These are phyloP conservation scores for Zygosaccharomyces kombuchaensis DNA, from an alignment of 805 yeast genomes.

Conservation along the genomic window DNA sequence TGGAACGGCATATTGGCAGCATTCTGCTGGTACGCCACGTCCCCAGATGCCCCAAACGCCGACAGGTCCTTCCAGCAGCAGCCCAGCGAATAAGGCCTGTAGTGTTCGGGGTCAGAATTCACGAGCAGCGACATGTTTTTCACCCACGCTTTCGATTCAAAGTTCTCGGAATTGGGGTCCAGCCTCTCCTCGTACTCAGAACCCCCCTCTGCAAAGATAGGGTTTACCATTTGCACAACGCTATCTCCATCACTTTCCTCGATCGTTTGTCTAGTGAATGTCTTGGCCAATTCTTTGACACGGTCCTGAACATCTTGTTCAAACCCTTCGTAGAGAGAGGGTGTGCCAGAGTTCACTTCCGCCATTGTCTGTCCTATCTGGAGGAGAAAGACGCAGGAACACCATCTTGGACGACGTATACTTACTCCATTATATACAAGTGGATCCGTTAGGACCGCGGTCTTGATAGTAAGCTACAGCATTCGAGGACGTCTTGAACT, in stretches of 20 bases:
- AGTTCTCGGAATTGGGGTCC: slow-evolving; percentile 56
- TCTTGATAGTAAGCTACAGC: too few species aligned
- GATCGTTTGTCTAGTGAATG: slow-evolving; percentile 10
- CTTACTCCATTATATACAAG: too few species aligned
- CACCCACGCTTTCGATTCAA: slow-evolving; percentile 62
- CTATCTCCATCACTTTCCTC: not conserved
- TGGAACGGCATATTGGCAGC: slow-evolving; percentile 43
- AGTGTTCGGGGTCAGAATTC: slow-evolving; percentile 55
- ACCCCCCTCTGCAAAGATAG: slow-evolving; percentile 9
- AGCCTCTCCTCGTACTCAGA: slow-evolving; percentile 39
- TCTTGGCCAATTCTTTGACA: slow-evolving; percentile 38
- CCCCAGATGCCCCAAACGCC: slow-evolving; percentile 63
- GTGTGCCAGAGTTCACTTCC: not conserved
- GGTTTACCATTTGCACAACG: not conserved
- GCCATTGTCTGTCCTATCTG: too few species aligned
- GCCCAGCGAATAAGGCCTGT: slow-evolving; percentile 57
- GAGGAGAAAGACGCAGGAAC: too few species aligned
- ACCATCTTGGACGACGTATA: too few species aligned
- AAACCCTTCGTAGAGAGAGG: slow-evolving; percentile 36
- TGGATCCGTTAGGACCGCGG: too few species aligned
- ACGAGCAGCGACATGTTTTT: slow-evolving; percentile 54
- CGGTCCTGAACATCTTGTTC: slow-evolving; percentile 33
- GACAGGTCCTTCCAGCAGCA: slow-evolving; percentile 54
- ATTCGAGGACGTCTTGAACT: too few species aligned
- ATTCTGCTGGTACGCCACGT: slow-evolving; percentile 62